These are phyloP conservation scores for Manihot esculenta DNA, from an alignment of 441 rosid genomes.

Conservation along the genomic window DNA sequence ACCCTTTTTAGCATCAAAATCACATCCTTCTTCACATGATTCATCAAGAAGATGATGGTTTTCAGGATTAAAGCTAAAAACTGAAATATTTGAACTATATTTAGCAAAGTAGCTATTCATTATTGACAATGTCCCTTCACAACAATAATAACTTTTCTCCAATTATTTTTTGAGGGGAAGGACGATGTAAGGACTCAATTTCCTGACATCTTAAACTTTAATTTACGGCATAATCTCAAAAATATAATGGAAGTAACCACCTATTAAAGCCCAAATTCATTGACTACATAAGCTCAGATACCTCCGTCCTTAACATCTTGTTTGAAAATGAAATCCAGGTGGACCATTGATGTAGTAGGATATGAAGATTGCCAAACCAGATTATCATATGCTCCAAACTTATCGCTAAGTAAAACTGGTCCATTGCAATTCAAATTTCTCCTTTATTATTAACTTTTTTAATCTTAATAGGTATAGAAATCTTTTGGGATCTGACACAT, in stretches of 20 bases:
- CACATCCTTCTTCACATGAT: too few relatives aligned
- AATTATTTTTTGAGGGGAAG: not conserved
- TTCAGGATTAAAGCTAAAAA: not conserved
- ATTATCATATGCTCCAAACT: not conserved
- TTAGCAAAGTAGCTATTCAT: not conserved
- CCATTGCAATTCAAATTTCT: not conserved
- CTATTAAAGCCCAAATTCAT: not conserved
- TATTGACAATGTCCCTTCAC: not conserved
- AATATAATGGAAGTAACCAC: not conserved
- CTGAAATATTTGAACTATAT: not conserved
- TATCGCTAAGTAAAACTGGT: slow-evolving; percentile 5
- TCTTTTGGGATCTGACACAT: not conserved
- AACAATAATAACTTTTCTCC: not conserved
- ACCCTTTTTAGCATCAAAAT: not conserved
- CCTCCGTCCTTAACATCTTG: not conserved
- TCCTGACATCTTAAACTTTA: too few relatives aligned
- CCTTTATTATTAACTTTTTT: too few relatives aligned
- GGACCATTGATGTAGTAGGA: slow-evolving; percentile 1
- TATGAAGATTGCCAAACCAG: not conserved
- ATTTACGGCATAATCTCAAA: not conserved
- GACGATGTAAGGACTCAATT: too few relatives aligned
- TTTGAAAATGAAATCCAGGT: not conserved
- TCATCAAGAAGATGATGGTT: not conserved
- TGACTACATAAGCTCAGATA: not conserved
- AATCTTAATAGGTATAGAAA: not conserved